Evolutionary conservation across 1,139 yeast genomes (phyloP).

Genomic region (Meyerozyma sp.): DNA sequence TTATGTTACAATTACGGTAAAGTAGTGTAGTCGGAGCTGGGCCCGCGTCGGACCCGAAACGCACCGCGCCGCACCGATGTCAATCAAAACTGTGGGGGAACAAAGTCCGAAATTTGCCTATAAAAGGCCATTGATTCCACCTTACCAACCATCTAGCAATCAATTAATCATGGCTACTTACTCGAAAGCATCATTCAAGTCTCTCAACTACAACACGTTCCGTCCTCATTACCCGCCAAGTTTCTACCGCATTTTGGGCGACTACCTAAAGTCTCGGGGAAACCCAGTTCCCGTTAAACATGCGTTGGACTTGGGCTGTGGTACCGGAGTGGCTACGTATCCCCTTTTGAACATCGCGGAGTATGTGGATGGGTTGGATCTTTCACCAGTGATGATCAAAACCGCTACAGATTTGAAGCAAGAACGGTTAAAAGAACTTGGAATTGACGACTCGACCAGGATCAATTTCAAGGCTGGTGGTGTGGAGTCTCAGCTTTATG

Average conservation of each 20-base stretch:
- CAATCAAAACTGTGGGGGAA: not conserved
- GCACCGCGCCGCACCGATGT: constrained; percentile 1
- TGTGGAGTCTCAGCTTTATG: constrained; percentile 26
- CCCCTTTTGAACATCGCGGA: constrained; percentile 28
- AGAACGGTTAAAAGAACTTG: constrained; percentile 20
- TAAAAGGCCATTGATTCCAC: not conserved
- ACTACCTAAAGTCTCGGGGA: constrained; percentile 17
- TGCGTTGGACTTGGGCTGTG: constrained; percentile 36
- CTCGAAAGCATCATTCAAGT: constrained; percentile 52
- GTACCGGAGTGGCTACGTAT: constrained; percentile 37
- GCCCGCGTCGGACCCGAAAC: constrained; percentile 1
- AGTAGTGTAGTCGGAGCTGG: not conserved
- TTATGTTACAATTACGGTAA: not conserved
- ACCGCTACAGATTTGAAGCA: constrained; percentile 25
- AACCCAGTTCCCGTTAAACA: constrained; percentile 14
- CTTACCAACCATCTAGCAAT: not conserved
- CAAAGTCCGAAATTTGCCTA: not conserved
- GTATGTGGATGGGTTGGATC: constrained; percentile 30
- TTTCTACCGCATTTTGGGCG: constrained; percentile 41
- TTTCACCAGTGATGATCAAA: constrained; percentile 29
- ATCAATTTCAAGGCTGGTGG: constrained; percentile 30
- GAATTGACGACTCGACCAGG: constrained; percentile 18
- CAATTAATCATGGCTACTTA: constrained; percentile 60
- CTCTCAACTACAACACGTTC: constrained; percentile 52
- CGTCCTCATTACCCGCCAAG: constrained; percentile 63